phyloP scores from a whole-genome alignment of 2,329 filamentous ascomycete genomes.

The Aspergillus cejpii region DNA sequence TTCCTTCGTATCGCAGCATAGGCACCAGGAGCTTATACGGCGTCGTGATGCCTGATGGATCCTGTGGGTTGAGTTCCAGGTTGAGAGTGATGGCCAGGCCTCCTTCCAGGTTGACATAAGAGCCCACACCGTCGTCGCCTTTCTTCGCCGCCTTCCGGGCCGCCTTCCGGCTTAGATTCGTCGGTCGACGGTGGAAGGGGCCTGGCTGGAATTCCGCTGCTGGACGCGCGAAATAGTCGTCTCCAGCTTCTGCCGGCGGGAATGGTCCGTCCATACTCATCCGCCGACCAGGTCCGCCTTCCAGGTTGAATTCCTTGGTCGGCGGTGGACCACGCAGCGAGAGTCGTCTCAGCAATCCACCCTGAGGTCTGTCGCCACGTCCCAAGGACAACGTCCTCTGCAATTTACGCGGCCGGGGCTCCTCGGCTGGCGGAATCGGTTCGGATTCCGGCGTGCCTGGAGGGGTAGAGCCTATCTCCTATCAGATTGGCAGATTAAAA shows the following conservation, averaged over 20 bases:
- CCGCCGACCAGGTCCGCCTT: conserved; percentile 21
- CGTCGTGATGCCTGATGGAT: conserved; percentile 79
- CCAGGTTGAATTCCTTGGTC: conserved; percentile 36
- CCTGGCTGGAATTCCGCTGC: conserved; percentile 30
- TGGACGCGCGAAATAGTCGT: conserved; percentile 30
- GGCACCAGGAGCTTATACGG: conserved; percentile 85
- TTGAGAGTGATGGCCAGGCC: conserved; percentile 84
- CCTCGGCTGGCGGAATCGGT: conserved; percentile 28
- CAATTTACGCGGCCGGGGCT: conserved; percentile 36
- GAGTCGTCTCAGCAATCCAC: conserved; percentile 41
- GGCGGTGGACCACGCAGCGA: conserved; percentile 42
- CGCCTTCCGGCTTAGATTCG: conserved; percentile 59
- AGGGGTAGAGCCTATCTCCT: conserved; percentile 64
- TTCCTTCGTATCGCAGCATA: conserved; percentile 53
- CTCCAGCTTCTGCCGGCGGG: conserved; percentile 25
- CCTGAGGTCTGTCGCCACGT: conserved; percentile 45
- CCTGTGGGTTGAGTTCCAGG: conserved; percentile 76
- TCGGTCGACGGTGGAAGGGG: conserved; percentile 62
- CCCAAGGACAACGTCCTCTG: conserved; percentile 58
- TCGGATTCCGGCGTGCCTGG: conserved; percentile 55
- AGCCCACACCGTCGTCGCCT: conserved; percentile 48
- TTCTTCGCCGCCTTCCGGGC: conserved; percentile 51
- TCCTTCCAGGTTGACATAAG: conserved; percentile 65
- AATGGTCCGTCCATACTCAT: conserved; percentile 33
- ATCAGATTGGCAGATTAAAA: too few relatives aligned